These are phyloP conservation scores for Fomitopsis pinicola DNA, from an alignment of 1,284 basidiomycete species.

Conservation along the genomic window DNA sequence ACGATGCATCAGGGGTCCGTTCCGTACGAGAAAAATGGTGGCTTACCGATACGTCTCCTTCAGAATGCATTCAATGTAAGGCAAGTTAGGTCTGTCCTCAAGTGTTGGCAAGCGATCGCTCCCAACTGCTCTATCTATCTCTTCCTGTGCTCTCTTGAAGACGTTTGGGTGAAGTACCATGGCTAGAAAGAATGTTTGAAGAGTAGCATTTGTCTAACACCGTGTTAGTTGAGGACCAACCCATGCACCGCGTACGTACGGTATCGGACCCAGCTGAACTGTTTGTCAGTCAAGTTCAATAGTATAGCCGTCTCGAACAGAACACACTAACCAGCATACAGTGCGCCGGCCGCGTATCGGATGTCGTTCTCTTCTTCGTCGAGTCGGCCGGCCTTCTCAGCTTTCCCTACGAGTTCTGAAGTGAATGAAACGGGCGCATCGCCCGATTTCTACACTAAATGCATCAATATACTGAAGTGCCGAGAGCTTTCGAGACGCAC, in stretches of 20 bases:
- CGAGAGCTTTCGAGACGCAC: constrained; percentile 2
- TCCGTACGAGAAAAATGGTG: neutral
- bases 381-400: neutral
- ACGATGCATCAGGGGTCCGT: neutral
- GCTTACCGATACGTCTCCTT: neutral
- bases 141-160: neutral
- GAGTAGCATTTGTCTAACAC: constrained; percentile 5
- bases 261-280: neutral
- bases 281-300: neutral
- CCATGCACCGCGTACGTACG: neutral
- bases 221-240: neutral
- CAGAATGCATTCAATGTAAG: neutral
- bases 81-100: neutral
- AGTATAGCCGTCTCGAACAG: too few relatives aligned
- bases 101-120: neutral
- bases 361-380: constrained; percentile 3
- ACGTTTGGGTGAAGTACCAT: constrained; percentile 26
- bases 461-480: neutral
- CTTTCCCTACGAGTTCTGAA: neutral
- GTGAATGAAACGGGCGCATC: too few relatives aligned
- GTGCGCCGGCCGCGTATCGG: constrained; percentile 12
- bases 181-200: constrained; percentile 23
- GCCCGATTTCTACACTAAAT: neutral
- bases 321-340: constrained; percentile 18
- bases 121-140: neutral